phyloP scores from a whole-genome alignment of 108 stramenopile genomes.

The Conticribra guillardii region DNA sequence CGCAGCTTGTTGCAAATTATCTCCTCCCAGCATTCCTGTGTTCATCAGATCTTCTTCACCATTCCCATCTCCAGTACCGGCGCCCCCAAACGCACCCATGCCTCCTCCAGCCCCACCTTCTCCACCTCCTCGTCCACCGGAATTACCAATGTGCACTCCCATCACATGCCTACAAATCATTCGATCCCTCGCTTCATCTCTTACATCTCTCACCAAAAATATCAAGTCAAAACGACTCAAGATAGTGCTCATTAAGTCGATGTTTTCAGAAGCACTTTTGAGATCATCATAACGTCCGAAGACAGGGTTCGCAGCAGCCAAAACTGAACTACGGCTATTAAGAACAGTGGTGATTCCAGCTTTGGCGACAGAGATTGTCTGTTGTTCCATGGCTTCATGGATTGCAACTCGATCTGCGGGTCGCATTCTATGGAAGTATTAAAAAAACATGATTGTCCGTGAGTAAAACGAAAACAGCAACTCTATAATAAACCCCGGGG shows the following conservation, averaged over 20 bases:
- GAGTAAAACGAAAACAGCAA: no score
- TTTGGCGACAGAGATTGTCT: constrained; percentile 99
- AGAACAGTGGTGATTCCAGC: constrained; percentile 98
- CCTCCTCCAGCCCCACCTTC: constrained; percentile 26
- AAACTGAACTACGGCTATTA: constrained; percentile 90
- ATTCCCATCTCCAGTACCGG: constrained; percentile 34
- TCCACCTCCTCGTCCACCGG: constrained; percentile 46
- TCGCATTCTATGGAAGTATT: constrained; percentile 80
- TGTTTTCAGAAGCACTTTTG: constrained; percentile 95
- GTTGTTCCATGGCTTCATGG: constrained; percentile 99
- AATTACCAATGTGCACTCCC: constrained; percentile 91
- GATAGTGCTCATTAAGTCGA: constrained; percentile 98
- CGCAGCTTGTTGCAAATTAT: constrained; percentile 48
- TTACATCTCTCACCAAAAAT: constrained; percentile 96
- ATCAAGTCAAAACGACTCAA: constrained; percentile 98
- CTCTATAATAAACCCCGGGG: no score
- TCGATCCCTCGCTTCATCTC: constrained; percentile 95
- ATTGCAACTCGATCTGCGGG: constrained; percentile 98
- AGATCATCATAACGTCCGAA: constrained; percentile 98
- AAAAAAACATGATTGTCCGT: constrained; percentile 1
- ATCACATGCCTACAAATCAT: constrained; percentile 98
- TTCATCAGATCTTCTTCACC: constrained; percentile 49
- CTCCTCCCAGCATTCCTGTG: constrained; percentile 46
- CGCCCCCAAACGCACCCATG: constrained; percentile 36
- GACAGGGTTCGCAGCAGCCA: constrained; percentile 99